Evolutionary conservation across 1,284 basidiomycete genomes (phyloP).

Genomic region (Tilletia horrida): DNA sequence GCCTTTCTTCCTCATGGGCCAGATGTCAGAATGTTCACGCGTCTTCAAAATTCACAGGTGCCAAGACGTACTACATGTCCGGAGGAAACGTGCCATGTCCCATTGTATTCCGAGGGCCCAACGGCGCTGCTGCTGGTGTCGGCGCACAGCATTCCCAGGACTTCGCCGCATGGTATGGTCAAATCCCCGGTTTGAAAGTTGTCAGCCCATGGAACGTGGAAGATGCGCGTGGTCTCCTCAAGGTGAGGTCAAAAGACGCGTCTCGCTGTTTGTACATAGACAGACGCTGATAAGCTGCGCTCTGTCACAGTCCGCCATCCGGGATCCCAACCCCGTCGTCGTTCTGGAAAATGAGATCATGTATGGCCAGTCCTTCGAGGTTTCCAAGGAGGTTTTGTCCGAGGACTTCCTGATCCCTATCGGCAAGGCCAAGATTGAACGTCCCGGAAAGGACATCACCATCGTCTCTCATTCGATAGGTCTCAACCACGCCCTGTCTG

Average conservation of each 20-base stretch:
- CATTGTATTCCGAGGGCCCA: conserved; percentile 98
- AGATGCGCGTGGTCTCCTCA: conserved; percentile 96
- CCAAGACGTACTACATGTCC: conserved; percentile 99
- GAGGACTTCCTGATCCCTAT: conserved; percentile 89
- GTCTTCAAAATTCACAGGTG: conserved; percentile 51
- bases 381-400: conserved; percentile 89
- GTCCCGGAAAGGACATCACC: conserved; percentile 86
- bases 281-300: not conserved
- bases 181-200: conserved; percentile 94
- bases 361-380: conserved; percentile 93
- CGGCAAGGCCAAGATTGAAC: conserved; percentile 95
- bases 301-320: conserved; percentile 73
- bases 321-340: conserved; percentile 96
- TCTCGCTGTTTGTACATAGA: too few relatives aligned
- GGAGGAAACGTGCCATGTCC: conserved; percentile 97
- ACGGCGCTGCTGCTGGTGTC: conserved; percentile 96
- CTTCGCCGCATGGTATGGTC: conserved; percentile 76
- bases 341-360: conserved; percentile 99
- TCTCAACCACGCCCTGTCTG: conserved; percentile 61
- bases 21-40: too few relatives aligned
- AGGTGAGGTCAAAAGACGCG: conserved; percentile 62
- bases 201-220: conserved; percentile 95
- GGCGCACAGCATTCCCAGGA: conserved; percentile 67
- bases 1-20: too few relatives aligned
- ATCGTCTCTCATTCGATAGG: conserved; percentile 74